phyloP scores from a whole-genome alignment of 768 basidiomycete genomes.

The Leccinum variicolor region DNA sequence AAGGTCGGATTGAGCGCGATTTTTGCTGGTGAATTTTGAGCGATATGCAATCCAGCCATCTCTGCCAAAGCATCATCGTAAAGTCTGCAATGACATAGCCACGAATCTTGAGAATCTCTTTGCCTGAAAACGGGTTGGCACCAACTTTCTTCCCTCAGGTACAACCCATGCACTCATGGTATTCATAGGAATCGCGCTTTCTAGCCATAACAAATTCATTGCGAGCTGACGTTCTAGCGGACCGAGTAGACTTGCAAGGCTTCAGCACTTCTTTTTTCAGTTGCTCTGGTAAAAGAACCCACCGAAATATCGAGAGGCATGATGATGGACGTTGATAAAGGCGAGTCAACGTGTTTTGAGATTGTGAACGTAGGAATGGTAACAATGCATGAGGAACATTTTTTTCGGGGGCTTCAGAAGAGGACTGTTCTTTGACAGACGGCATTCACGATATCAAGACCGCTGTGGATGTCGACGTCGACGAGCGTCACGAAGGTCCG shows the following conservation, averaged over 20 bases:
- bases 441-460: constrained; percentile 19
- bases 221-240: constrained; percentile 81
- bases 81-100: constrained; percentile 41
- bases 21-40: constrained; percentile 57
- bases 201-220: constrained; percentile 88
- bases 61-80: constrained; percentile 68
- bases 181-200: constrained; percentile 60
- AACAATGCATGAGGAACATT: constrained; percentile 61
- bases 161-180: constrained; percentile 78
- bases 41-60: constrained; percentile 66
- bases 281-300: constrained; percentile 14
- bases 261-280: constrained; percentile 2
- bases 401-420: constrained; percentile 9
- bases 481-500: not conserved
- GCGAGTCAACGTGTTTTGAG: constrained; percentile 70
- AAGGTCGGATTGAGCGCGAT: constrained; percentile 70
- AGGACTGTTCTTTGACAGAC: constrained; percentile 20
- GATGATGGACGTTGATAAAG: constrained; percentile 84
- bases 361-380: constrained; percentile 78
- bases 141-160: constrained; percentile 68
- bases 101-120: constrained; percentile 2
- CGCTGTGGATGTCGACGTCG: not conserved
- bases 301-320: constrained; percentile 90
- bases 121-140: constrained; percentile 3
- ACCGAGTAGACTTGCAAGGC: constrained; percentile 56